A percentile compares a stretch with the other conserved stretches of the same genome.
Evolutionary conservation across 2,329 filamentous ascomycete species (phyloP).

Genomic region (Cytospora piceae): DNA sequence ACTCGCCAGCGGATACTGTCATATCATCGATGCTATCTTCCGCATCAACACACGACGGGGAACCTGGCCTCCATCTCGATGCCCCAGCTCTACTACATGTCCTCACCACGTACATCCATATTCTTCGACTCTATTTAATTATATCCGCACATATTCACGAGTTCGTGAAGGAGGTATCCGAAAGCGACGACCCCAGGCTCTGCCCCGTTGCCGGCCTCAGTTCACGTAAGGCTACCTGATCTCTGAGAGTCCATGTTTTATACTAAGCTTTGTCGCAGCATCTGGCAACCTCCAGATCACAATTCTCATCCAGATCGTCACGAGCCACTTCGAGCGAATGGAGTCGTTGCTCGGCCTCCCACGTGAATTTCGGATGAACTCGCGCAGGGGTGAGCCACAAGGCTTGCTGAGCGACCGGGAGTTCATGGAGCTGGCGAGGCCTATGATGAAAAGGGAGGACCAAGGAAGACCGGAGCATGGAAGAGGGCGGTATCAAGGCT

Average conservation of each 20-base stretch:
- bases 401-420: background rate
- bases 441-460: slow-evolving; percentile 1
- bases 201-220: background rate
- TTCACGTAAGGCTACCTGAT: background rate
- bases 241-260: background rate
- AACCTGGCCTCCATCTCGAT: background rate
- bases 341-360: background rate
- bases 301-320: slow-evolving; percentile 2
- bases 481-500: slow-evolving; percentile 3
- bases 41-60: background rate
- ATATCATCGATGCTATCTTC: background rate
- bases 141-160: background rate
- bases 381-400: background rate
- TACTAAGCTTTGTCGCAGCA: background rate
- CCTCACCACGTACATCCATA: background rate
- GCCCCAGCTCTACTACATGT: background rate
- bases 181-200: background rate
- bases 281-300: background rate
- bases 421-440: background rate
- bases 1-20: background rate
- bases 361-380: background rate
- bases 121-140: background rate
- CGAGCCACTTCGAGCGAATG: slow-evolving; percentile 2
- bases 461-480: background rate
- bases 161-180: background rate